A percentile compares a stretch with the other conserved stretches of the same genome.
These are phyloP conservation scores for Musa balbisiana DNA, from an alignment of 202 grass and related monocot genomes.

Conservation along the genomic window DNA sequence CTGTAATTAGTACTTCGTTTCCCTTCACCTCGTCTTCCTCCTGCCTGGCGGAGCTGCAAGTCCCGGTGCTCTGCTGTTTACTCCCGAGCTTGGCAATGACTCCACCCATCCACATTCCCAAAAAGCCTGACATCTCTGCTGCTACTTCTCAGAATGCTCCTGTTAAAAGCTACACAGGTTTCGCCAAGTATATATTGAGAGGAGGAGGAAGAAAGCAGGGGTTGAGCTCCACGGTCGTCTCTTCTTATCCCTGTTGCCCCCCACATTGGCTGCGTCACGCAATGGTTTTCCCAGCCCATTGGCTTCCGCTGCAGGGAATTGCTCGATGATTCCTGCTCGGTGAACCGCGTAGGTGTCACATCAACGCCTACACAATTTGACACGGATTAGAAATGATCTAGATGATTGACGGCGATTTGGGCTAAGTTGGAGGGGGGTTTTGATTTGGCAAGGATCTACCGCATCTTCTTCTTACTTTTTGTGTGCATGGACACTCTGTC, in stretches of 20 bases:
- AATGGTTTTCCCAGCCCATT: background rate
- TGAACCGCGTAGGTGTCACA: background rate
- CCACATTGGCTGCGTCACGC: background rate
- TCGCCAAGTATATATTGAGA: background rate
- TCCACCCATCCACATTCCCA: constrained; percentile 40
- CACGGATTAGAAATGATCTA: no score
- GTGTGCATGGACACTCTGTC: no score
- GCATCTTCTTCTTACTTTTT: no score
- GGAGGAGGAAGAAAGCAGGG: background rate
- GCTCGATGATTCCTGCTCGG: no score
- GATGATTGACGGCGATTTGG: no score
- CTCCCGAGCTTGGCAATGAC: constrained; percentile 25
- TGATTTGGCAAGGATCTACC: no score
- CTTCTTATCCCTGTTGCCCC: background rate
- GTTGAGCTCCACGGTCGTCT: background rate
- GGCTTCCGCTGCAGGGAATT: background rate
- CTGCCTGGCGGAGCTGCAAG: background rate
- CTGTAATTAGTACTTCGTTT: background rate
- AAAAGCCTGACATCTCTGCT: constrained; percentile 31
- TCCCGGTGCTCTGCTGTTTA: background rate
- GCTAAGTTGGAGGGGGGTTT: no score
- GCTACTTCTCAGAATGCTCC: background rate
- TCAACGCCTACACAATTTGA: no score
- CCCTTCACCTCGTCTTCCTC: background rate
- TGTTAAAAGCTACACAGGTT: background rate